phyloP scores from a whole-genome alignment of 2,329 filamentous ascomycete species.

The Aureobasidium sp. region DNA sequence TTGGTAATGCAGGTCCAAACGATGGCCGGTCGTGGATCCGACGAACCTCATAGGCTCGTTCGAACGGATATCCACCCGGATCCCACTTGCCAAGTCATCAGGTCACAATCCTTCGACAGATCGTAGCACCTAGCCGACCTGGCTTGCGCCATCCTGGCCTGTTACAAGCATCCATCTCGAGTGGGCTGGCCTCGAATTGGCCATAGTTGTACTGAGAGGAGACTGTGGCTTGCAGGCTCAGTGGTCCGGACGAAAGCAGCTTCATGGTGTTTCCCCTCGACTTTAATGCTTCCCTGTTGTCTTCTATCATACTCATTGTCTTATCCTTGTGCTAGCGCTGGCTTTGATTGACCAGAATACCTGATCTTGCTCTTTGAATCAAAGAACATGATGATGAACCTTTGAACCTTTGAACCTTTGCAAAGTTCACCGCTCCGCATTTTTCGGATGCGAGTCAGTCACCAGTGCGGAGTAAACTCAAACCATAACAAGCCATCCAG shows the following conservation, averaged over 20 bases:
- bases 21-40: not conserved
- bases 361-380: not conserved
- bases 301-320: not conserved
- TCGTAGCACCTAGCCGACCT: not conserved
- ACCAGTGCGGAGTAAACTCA: not conserved
- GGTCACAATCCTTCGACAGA: constrained; percentile 1
- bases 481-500: not conserved
- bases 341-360: not conserved
- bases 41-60: constrained; percentile 10
- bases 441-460: not conserved
- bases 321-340: not conserved
- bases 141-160: not conserved
- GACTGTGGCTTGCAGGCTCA: not conserved
- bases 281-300: not conserved
- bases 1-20: not conserved
- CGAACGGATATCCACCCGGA: not conserved
- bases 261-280: not conserved
- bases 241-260: not conserved
- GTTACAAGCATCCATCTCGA: not conserved
- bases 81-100: not conserved
- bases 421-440: not conserved
- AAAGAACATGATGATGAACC: not conserved
- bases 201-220: not conserved
- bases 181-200: not conserved
- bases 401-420: too few species aligned